Base-by-base conservation (phyloP, 2,329 filamentous ascomycete species). In the Claviceps sp. region DNA sequence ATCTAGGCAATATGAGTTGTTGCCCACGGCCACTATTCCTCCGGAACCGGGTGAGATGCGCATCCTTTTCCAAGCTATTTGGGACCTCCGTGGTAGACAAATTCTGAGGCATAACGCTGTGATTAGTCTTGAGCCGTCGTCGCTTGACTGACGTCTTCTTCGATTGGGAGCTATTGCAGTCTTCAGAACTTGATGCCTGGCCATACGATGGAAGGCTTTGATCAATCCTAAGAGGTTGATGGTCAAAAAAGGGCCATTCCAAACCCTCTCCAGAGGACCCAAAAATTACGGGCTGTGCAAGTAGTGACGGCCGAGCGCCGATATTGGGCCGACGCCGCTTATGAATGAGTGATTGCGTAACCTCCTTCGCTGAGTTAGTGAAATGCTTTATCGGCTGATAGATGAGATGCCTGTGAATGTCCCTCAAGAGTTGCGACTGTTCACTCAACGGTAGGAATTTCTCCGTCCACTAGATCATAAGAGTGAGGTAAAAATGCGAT, bases 341-440 rank as follows among this genome's bases (percentile, higher is more conserved):
- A 52, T 57, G 56, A 52, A 58, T 60, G 50, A 61, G 57, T 53
- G 59, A 50, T 51, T 60, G 57, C 54, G 62, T 59, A 51, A 59
- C 54, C 58, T 65, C 62, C 65, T 67, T 59, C 60, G 54, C 52
- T 7, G 57, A 66, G 48, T 72, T 62, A 73, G 68, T 65, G 65
- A 51, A 60, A 68, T 40, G 34, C 18, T 30, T 46, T 26, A 18
- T 34, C 20, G 48, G 11, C 30, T 37, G 43, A 42, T 42, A 42
- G 43, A 43, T 26, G 26, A 26, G 30, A 14, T 14, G 14, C 20
- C 36, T 45, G 49, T 9, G 9, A 18, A 37, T 45, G n/a, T 37
- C 16, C 8, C 14, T 30, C 9, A 7, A 47, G 24, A 22, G 44
- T 20, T 30, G 34, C 24, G 24, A 16, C 34, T 34, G 16, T 38